Base-by-base conservation (phyloP, 164 flowering plant species). In the Kalanchoe fedtschenkoi region DNA sequence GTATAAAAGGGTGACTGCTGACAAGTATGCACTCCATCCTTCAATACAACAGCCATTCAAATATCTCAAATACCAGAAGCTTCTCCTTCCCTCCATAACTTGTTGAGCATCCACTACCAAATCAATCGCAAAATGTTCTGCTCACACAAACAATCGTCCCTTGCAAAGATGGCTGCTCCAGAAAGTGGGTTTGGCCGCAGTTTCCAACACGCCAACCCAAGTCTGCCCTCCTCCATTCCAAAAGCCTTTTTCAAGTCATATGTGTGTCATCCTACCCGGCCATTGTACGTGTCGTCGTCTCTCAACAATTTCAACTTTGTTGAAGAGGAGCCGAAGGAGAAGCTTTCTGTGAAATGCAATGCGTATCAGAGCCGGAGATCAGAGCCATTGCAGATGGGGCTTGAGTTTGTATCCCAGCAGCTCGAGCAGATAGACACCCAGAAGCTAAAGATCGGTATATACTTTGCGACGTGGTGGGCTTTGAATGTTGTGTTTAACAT, bases 391-490 rank as follows among this genome's bases (percentile, higher is more conserved):
- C 68, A 46, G 1, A 60, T 67, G 15, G 65, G 33, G 59, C 14
- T 71, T 28, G 74, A 71, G 8, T 44, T 59, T 8, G 63, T 41
- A n/a, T 21, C 63, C n/a, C 53, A 38, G 19, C 56, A 63, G 38
- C 41, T 22, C 26, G 29, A 62, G 35, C 10, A 5, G 19, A 34
- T 51, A 5, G 68, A 69, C 15, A 65, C 65, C 16, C 70, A 61
- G 43, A 67, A 67, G 59, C 3, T 65, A 16, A 72, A 72, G 47
- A 72, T 72, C 29, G 75, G 75, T 9, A 5, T 65, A 2, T 71
- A 71, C 29, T 71, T 71, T 65, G 74, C 66, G 30, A 64, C 71
- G 16, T 71, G 74, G 74, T 71, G 75, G 75, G 65, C 69, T 17
- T 60, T 72, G 54, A 72, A 72, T 60, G 75, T 72, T 14, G 67